Percentiles rank a stretch among this genome's conserved stretches.
Evolutionary conservation across 768 basidiomycete species (phyloP).

Genomic region (Piloderma croceum): DNA sequence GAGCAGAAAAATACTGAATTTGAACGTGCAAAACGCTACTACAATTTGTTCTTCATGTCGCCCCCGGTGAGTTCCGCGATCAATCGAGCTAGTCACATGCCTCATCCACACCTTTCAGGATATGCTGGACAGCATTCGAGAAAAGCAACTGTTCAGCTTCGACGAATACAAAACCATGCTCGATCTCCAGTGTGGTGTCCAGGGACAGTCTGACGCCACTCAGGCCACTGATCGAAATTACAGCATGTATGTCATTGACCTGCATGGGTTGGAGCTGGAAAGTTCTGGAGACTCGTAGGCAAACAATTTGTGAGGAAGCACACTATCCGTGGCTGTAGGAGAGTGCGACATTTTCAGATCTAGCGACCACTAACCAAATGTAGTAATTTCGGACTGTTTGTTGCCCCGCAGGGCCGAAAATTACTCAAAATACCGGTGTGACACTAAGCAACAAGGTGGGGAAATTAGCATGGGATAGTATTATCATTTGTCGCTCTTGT

Average conservation of each 20-base stretch:
- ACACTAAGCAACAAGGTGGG: too few relatives aligned
- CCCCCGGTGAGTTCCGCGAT: conserved; percentile 54
- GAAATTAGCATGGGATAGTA: too few relatives aligned
- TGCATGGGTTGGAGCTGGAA: conserved; percentile 74
- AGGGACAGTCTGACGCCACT: conserved; percentile 42
- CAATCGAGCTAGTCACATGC: conserved; percentile 1
- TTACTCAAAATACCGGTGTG: too few relatives aligned
- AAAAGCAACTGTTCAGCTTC: conserved; percentile 65
- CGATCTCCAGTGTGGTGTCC: conserved; percentile 80
- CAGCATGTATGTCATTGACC: conserved; percentile 83
- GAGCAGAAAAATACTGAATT: conserved; percentile 62
- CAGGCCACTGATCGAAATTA: conserved; percentile 67
- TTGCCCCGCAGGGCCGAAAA: too few relatives aligned
- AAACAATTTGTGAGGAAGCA: conserved; percentile 7
- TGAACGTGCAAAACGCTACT: conserved; percentile 73
- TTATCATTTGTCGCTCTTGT: neutral
- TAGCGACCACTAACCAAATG: too few relatives aligned
- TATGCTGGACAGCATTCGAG: conserved; percentile 68
- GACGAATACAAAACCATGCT: conserved; percentile 93
- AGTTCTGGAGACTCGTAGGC: conserved; percentile 32
- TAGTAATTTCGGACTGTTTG: too few relatives aligned
- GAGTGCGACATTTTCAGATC: too few relatives aligned
- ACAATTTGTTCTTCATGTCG: conserved; percentile 65
- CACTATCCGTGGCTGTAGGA: too few relatives aligned
- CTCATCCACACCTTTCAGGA: conserved; percentile 37